Percentiles rank a stretch among this genome's conserved stretches.
These are phyloP conservation scores for Daphne laureola DNA, from an alignment of 441 rosid species.

Conservation along the genomic window DNA sequence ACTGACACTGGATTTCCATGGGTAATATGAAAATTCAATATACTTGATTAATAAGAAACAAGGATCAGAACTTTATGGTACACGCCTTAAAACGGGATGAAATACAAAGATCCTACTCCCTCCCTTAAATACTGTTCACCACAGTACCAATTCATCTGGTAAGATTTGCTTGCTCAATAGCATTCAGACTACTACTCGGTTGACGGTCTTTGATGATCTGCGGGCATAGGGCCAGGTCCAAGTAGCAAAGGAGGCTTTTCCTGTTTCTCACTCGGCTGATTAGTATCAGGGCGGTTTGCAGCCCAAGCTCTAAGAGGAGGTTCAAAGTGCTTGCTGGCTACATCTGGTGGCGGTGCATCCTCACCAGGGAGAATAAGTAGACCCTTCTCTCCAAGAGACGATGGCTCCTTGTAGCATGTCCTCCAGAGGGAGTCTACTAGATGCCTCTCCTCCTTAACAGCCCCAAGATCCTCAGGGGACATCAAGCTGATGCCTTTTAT, in stretches of 20 bases:
- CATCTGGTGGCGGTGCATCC: conserved; percentile 75
- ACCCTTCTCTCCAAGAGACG: conserved; percentile 61
- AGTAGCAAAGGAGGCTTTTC: conserved; percentile 57
- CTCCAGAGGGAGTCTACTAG: conserved; percentile 77
- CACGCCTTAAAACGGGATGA: too few species aligned
- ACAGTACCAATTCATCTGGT: conserved; percentile 1
- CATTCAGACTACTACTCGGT: conserved; percentile 12
- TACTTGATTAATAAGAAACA: too few species aligned
- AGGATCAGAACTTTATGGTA: too few species aligned
- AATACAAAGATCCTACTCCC: too few species aligned
- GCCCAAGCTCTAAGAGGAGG: conserved; percentile 85
- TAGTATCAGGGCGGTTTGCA: conserved; percentile 22
- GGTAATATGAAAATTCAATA: too few species aligned
- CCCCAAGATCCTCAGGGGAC: conserved; percentile 77
- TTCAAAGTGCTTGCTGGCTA: conserved; percentile 74
- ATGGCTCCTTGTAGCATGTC: conserved; percentile 63
- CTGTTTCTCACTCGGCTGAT: conserved; percentile 33
- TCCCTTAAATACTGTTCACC: too few species aligned
- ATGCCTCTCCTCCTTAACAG: conserved; percentile 79
- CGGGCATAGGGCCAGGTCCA: conserved; percentile 37
- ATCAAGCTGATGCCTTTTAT: conserved; percentile 51
- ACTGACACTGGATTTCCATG: too few species aligned
- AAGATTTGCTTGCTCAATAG: conserved; percentile 8
- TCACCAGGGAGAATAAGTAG: conserved; percentile 82
- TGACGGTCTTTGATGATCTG: conserved; percentile 12